A percentile compares a stretch with the other conserved stretches of the same genome.
Evolutionary conservation across 2,329 filamentous ascomycete genomes (phyloP).

Genomic region (Aureobasidium sp.): DNA sequence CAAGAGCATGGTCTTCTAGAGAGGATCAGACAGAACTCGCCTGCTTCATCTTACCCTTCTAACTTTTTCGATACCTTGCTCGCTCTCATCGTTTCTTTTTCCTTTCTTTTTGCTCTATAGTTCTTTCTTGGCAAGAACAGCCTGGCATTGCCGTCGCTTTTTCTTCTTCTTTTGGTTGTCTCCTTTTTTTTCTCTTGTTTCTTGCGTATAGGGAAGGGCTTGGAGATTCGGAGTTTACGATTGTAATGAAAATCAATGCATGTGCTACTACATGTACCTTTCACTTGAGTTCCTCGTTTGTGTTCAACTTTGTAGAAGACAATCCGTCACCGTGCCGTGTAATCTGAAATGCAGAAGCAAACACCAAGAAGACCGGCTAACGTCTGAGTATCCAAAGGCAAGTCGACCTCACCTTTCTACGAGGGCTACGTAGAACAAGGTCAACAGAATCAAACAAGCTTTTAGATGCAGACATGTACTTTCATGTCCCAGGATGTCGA

Average conservation of each 20-base stretch:
- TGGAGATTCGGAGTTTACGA: conserved; percentile 4
- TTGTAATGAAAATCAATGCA: conserved; percentile 1
- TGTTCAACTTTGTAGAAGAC: background rate
- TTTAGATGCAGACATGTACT: too few species aligned
- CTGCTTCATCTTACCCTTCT: background rate
- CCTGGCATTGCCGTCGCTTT: background rate
- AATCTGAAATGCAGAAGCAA: too few species aligned
- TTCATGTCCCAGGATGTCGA: too few species aligned
- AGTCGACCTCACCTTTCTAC: too few species aligned
- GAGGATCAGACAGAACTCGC: background rate
- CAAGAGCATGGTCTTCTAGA: conserved; percentile 33
- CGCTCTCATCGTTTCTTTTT: background rate
- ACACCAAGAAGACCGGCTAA: too few species aligned
- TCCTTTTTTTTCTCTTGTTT: background rate
- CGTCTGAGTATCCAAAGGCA: too few species aligned
- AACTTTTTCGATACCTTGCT: background rate
- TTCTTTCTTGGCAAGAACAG: background rate
- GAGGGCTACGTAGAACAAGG: too few species aligned
- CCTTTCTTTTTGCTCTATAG: background rate
- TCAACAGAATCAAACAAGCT: too few species aligned
- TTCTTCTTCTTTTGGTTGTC: background rate
- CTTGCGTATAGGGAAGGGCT: background rate
- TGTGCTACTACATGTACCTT: background rate
- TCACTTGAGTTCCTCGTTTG: background rate
- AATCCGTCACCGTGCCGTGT: too few species aligned